Percentiles rank a stretch among this genome's conserved stretches.
These are phyloP conservation scores for Termitomyces sp. DNA, from an alignment of 768 basidiomycete species.

Conservation along the genomic window DNA sequence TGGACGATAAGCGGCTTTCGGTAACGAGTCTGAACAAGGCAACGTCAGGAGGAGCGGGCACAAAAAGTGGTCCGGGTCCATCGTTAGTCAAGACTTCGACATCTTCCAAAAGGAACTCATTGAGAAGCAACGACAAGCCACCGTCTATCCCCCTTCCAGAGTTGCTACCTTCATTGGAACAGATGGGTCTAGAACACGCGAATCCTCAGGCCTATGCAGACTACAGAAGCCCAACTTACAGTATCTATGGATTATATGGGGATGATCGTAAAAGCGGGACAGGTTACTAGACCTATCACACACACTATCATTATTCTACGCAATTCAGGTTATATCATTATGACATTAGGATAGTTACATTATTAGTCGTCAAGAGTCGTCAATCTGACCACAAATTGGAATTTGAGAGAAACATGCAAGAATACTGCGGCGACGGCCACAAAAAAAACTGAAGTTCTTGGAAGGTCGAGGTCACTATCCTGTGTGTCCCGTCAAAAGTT, in stretches of 20 bases:
- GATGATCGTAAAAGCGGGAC: conserved; percentile 50
- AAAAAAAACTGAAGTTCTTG: background rate
- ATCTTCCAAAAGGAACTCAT: conserved; percentile 3
- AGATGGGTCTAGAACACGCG: conserved; percentile 69
- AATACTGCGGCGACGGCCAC: background rate
- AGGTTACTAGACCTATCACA: conserved; percentile 9
- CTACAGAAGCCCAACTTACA: conserved; percentile 81
- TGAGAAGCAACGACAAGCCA: conserved; percentile 52
- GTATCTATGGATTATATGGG: conserved; percentile 75
- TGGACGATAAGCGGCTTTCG: conserved; percentile 14
- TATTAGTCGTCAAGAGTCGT: background rate
- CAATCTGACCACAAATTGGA: background rate
- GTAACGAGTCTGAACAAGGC: conserved; percentile 31
- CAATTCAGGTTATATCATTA: background rate
- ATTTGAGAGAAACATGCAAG: background rate
- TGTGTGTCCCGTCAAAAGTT: background rate
- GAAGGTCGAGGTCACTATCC: background rate
- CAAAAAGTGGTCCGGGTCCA: conserved; percentile 1
- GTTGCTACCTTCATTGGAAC: conserved; percentile 66
- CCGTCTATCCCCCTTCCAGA: conserved; percentile 82
- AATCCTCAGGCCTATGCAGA: conserved; percentile 61
- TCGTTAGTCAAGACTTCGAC: background rate
- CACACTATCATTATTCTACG: conserved; percentile 1
- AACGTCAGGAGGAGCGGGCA: background rate
- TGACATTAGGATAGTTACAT: background rate